Base-by-base conservation (phyloP, 768 basidiomycete genomes). In the Tulasnella sp. region DNA sequence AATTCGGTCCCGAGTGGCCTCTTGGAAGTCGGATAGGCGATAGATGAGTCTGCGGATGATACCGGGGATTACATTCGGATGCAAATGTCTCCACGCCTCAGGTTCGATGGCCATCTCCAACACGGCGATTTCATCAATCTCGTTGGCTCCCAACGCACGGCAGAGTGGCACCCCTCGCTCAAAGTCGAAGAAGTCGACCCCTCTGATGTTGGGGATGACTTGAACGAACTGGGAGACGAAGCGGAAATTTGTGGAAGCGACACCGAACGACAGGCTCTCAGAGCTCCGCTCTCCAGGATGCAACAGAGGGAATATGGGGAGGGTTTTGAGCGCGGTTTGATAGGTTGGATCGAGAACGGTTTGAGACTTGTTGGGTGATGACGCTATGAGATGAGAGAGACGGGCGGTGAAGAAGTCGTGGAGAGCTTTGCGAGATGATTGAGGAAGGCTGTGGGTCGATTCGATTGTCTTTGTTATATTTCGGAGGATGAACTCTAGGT, bases 301-400 rank as follows among this genome's bases (percentile, higher is more conserved):
- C 21, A 76, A 31, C 21, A 76, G 18, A 34, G 75, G 38, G 46
- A 76, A 76, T 39, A 76, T 48, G 36, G 75, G 75, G 10, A 76
- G 27, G 38, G 21, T 27, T 18, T 46, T 39, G 3, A 76, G 75
- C 14, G 42, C 27, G 6, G 3, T 76, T 16, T 46, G 46, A 46
- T 16, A 46, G 2, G 46, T 14, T 16, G 42, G 27, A 34, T 48
- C 52, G 38, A 39, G 31, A 14, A 34, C 31, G 73, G 5, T 40
- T 10, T 8, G 12, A 24, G n/a, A 74, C n/a, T 39, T 31, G n/a
- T 44, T 8, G 73, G 12, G 38, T 74, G 38, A 38, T 31, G 73
- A 71, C 24, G 38, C 73, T 2, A 46, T 46, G 46, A 46, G 46
- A 46, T 46, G 46, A 46, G 46, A 38, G 24, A 74, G 5, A 24